phyloP scores from a whole-genome alignment of 2,329 filamentous ascomycete genomes.

The Fusarium stilboides region DNA sequence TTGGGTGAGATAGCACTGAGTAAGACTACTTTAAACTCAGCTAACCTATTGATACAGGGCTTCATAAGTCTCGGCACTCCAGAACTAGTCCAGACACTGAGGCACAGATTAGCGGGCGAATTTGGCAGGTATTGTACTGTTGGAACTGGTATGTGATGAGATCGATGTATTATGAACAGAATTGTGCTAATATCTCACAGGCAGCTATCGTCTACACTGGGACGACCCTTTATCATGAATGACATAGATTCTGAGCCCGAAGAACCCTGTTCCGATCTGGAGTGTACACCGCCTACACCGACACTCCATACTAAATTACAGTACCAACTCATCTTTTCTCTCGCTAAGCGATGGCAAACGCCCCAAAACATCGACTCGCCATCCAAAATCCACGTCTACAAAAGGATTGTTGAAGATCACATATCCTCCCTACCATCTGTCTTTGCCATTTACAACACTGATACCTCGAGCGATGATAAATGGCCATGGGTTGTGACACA shows the following conservation, averaged over 20 bases:
- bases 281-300: background rate
- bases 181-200: background rate
- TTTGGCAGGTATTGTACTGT: constrained; percentile 16
- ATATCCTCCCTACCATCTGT: background rate
- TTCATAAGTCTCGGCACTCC: background rate
- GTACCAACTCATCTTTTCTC: constrained; percentile 21
- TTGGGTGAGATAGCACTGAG: background rate
- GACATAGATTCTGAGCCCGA: constrained; percentile 17
- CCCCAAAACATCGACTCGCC: constrained; percentile 14
- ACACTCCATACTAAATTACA: constrained; percentile 21
- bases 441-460: background rate
- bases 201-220: constrained; percentile 10
- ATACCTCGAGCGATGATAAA: background rate
- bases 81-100: background rate
- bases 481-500: constrained; percentile 26
- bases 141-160: constrained; percentile 8
- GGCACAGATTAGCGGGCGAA: constrained; percentile 13
- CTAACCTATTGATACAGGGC: background rate
- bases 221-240: constrained; percentile 13
- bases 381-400: background rate
- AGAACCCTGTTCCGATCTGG: background rate
- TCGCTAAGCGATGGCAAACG: constrained; percentile 21
- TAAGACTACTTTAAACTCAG: fast-evolving
- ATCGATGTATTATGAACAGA: fast-evolving
- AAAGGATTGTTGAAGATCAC: background rate